Conservation (phyloP, 208 protist genomes). For the Tritrichomonas musculus region DNA sequence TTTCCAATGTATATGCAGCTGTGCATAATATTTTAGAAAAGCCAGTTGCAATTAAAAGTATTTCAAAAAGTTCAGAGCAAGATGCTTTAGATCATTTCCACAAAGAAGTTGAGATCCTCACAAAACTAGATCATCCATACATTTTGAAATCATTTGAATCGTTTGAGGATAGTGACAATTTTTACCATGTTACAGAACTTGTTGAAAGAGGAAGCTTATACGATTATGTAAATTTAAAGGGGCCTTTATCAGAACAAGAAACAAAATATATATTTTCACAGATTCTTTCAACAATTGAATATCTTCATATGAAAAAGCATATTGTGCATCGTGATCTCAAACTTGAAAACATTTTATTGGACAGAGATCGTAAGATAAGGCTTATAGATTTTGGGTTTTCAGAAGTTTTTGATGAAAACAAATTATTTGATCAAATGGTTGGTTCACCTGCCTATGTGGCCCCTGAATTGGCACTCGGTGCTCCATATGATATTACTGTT, state of each 20-base stretch:
- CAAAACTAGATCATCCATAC: neutral
- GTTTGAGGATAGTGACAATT: neutral
- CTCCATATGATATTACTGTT: neutral
- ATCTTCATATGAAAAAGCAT: neutral
- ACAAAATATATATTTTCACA: neutral
- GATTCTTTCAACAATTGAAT: slow-evolving; percentile 33
- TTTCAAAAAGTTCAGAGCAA: too few species aligned
- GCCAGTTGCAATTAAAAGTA: too few species aligned
- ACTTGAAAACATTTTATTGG: slow-evolving; percentile 40
- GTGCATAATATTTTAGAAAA: too few species aligned
- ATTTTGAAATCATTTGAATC: neutral
- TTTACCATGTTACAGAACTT: slow-evolving; percentile 17
- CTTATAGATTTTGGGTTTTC: neutral
- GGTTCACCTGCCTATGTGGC: slow-evolving; percentile 12
- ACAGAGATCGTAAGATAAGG: neutral
- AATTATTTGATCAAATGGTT: neutral
- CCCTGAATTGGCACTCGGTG: neutral
- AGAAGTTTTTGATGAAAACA: neutral
- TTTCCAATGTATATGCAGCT: too few species aligned
- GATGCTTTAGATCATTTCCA: too few species aligned
- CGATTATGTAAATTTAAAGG: neutral
- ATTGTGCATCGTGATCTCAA: slow-evolving; percentile 39
- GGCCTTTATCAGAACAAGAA: slow-evolving; percentile 17
- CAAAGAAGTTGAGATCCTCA: neutral
- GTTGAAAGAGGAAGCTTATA: neutral